A percentile compares a stretch with the other conserved stretches of the same genome.
phyloP scores from a whole-genome alignment of 176 grass and related monocot genomes.

The Paspalum notatum region DNA sequence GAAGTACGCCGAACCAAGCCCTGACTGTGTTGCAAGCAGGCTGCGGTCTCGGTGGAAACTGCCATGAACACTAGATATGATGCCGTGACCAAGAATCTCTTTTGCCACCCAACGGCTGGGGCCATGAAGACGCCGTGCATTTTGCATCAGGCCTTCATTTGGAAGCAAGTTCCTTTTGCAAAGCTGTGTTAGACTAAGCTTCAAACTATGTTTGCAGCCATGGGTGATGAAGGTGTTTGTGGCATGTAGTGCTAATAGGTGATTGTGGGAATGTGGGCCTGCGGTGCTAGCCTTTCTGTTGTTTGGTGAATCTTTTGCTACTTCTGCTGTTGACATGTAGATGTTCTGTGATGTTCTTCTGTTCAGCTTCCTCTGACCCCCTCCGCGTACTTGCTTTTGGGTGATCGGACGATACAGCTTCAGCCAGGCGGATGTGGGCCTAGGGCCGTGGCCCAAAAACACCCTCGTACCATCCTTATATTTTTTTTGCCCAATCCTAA shows the following conservation, averaged over 20 bases:
- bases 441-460: too few species aligned
- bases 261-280: background rate
- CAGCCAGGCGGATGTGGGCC: too few species aligned
- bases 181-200: background rate
- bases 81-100: background rate
- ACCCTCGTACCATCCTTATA: too few species aligned
- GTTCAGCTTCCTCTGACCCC: too few species aligned
- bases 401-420: too few species aligned
- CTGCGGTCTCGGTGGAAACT: conserved; percentile 37
- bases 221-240: background rate
- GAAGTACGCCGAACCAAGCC: conserved; percentile 43
- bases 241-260: background rate
- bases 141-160: background rate
- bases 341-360: too few species aligned
- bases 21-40: conserved; percentile 58
- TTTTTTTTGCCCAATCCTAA: too few species aligned
- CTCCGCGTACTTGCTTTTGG: too few species aligned
- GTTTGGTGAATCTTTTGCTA: too few species aligned
- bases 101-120: background rate
- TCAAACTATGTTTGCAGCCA: background rate
- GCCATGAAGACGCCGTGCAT: background rate
- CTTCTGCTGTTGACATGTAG: too few species aligned
- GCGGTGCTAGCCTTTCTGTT: too few species aligned
- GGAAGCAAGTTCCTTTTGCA: background rate
- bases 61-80: conserved; percentile 21